Evolutionary conservation across 768 basidiomycete species (phyloP), one percentile per base, ranked within the genome.

Genomic region (Panus rudis): DNA sequence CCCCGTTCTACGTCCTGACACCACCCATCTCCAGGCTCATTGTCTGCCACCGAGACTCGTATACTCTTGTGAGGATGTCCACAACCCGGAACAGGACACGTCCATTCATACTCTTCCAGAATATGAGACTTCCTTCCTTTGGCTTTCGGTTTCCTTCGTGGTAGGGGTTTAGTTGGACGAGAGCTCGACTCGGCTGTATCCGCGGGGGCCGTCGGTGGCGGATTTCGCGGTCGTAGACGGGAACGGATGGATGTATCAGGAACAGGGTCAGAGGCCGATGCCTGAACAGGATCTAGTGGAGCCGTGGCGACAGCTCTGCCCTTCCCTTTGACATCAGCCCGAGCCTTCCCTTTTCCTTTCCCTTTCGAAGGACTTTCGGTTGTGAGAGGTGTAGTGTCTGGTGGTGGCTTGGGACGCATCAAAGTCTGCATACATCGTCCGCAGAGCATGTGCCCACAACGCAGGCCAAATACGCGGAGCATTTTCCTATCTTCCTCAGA

Each of bases 371-470:
- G n/a, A 8, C 8, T 10, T n/a, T n/a, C 27, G 2, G 28, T 30
- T 10, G 33, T 16, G 19, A 30, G 19, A 12, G 39, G 38, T 2
- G n/a, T n/a, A n/a, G n/a, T n/a, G n/a, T n/a, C n/a, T n/a, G n/a
- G n/a, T n/a, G n/a, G n/a, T n/a, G n/a, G n/a, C n/a, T n/a, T n/a
- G n/a, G 77, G 82, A 26, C 65, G 60, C 56, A 80, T 78, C 38
- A 89, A 51, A 49, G 71, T 66, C 47, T 71, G 71, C 2, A 82
- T 61, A 51, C 86, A 90, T 58, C 81, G 84, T 38, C 84, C 87
- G 50, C 89, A 86, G 0, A 89, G 69, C 52, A 90, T 60, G 55
- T 90, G 87, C 0, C 86, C 86, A 41, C 86, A 90, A 30, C 82
- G 67, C 47, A 90, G 61, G 2, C 73, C 78, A 86, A 84, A 89